These are phyloP conservation scores for Chaetomium strumarium DNA, from an alignment of 2,329 filamentous ascomycete species.

Conservation along the genomic window DNA sequence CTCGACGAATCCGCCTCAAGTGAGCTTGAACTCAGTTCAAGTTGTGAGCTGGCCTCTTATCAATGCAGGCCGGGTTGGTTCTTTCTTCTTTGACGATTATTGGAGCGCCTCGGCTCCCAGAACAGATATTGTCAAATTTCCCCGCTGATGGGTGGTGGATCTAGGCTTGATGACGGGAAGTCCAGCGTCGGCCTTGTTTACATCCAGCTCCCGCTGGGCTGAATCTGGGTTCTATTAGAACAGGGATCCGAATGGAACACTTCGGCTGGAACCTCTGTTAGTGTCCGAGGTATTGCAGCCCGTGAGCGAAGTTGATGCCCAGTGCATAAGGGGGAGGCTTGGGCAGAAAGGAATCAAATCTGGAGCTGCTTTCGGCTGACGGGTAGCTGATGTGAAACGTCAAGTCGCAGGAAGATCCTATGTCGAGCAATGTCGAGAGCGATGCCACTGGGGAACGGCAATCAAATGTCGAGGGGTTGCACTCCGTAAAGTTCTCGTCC, in stretches of 20 bases:
- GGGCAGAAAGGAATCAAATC: too few species aligned
- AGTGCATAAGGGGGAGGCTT: slow-evolving; percentile 6
- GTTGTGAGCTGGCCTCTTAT: background rate
- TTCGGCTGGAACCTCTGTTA: slow-evolving; percentile 10
- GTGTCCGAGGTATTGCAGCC: slow-evolving; percentile 1
- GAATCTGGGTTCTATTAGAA: slow-evolving; percentile 15
- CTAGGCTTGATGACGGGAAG: slow-evolving; percentile 17
- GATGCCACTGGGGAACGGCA: background rate
- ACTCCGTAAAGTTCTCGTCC: background rate
- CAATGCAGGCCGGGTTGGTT: background rate
- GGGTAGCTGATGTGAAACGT: background rate
- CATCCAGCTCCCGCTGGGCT: slow-evolving; percentile 29
- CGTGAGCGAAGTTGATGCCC: slow-evolving; percentile 3
- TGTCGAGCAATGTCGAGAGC: background rate
- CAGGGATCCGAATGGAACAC: slow-evolving; percentile 9
- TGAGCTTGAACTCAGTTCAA: too few species aligned
- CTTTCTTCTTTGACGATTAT: slow-evolving; percentile 9
- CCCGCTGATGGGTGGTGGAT: slow-evolving; percentile 21
- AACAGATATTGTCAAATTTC: slow-evolving; percentile 19
- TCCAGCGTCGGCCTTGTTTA: slow-evolving; percentile 20
- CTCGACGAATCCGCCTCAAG: too few species aligned
- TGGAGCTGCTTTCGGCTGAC: too few species aligned
- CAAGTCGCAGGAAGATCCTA: background rate
- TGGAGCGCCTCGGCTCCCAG: slow-evolving; percentile 16
- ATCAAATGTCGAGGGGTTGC: background rate